Percentiles rank a stretch among this genome's conserved stretches.
Evolutionary conservation across 352 stramenopile species (phyloP).

Genomic region (Phytophthora uliginosa): DNA sequence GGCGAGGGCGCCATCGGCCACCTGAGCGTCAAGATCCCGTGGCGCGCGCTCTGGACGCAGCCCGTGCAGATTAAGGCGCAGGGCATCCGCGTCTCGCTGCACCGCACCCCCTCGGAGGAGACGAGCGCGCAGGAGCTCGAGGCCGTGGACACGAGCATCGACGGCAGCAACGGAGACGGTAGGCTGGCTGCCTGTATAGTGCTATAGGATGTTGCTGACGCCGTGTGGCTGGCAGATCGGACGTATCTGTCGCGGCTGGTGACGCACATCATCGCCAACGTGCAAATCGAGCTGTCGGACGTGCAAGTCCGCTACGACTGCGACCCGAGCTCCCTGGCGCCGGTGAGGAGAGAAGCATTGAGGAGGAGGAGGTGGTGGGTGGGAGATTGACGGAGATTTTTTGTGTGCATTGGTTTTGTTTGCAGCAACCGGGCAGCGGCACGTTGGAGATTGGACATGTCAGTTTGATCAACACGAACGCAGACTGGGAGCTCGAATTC

Average conservation of each 20-base stretch:
- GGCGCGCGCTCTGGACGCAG: conserved; percentile 87
- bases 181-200: background rate
- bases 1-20: conserved; percentile 82
- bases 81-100: conserved; percentile 74
- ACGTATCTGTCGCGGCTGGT: conserved; percentile 88
- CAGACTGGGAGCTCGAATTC: conserved; percentile 81
- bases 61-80: conserved; percentile 83
- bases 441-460: conserved; percentile 76
- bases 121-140: conserved; percentile 8
- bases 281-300: conserved; percentile 87
- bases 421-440: conserved; percentile 70
- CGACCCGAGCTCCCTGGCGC: conserved; percentile 61
- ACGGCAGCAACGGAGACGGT: conserved; percentile 54
- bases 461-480: conserved; percentile 81
- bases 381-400: conserved; percentile 1
- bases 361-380: background rate
- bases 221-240: conserved; percentile 50
- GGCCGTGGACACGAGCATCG: conserved; percentile 39
- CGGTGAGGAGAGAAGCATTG: conserved; percentile 43
- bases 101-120: conserved; percentile 51
- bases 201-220: conserved; percentile 7
- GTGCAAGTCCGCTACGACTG: conserved; percentile 90
- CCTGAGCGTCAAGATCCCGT: conserved; percentile 88
- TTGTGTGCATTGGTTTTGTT: background rate
- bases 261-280: conserved; percentile 88